Conservation (phyloP, 2,329 filamentous ascomycete genomes). For the Laburnicola sp. region DNA sequence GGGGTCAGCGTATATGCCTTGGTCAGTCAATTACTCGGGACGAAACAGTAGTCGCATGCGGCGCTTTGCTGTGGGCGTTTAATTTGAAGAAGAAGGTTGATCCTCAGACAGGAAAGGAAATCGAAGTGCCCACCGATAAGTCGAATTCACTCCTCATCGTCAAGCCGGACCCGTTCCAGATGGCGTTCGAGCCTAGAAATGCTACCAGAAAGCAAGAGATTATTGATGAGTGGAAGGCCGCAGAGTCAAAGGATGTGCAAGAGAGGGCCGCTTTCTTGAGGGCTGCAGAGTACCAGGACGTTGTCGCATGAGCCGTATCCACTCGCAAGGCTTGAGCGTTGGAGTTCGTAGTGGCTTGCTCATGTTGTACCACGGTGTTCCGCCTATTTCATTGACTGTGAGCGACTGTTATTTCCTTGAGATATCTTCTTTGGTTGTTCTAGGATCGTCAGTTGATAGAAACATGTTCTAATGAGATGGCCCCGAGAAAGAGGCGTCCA, state of each 20-base stretch:
- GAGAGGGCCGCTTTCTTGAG: constrained; percentile 43
- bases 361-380: no score
- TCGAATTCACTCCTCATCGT: constrained; percentile 61
- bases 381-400: no score
- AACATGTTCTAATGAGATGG: no score
- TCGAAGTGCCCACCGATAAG: constrained; percentile 54
- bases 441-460: no score
- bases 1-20: constrained; percentile 55
- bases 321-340: no score
- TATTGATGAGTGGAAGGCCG: constrained; percentile 39
- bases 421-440: no score
- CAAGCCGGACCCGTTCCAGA: constrained; percentile 60
- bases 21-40: constrained; percentile 57
- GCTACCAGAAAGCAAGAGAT: constrained; percentile 41
- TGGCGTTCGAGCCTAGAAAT: constrained; percentile 58
- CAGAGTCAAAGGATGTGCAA: constrained; percentile 42
- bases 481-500: no score
- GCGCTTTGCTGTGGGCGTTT: constrained; percentile 54
- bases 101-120: constrained; percentile 44
- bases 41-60: constrained; percentile 56
- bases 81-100: constrained; percentile 55
- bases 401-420: no score
- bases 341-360: no score
- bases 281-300: constrained; percentile 24
- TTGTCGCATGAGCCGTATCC: not conserved